phyloP scores from a whole-genome alignment of 805 yeast genomes.

The Wickerhamomyces bisporus region DNA sequence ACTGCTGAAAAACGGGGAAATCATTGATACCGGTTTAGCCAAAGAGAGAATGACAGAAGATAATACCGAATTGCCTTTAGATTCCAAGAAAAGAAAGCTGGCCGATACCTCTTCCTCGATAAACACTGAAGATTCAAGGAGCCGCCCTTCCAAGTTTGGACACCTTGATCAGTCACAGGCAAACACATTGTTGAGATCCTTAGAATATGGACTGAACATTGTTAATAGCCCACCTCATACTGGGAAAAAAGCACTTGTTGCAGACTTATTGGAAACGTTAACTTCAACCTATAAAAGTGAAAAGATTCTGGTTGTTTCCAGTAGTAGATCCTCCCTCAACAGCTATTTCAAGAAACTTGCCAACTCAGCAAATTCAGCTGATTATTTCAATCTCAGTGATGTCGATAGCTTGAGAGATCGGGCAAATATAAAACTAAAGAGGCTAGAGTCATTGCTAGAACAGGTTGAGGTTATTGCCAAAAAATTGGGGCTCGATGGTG shows the following conservation, averaged over 20 bases:
- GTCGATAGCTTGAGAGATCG: not conserved
- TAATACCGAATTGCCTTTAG: too few species aligned
- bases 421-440: slow-evolving; percentile 1
- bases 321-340: slow-evolving; percentile 1
- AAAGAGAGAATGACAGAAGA: too few species aligned
- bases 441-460: slow-evolving; percentile 14
- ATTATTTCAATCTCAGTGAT: slow-evolving; percentile 7
- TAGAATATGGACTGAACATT: slow-evolving; percentile 35
- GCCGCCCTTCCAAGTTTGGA: too few species aligned
- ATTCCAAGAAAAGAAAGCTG: too few species aligned
- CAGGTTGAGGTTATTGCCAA: slow-evolving; percentile 28
- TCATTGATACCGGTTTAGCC: too few species aligned
- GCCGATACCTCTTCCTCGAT: not conserved
- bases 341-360: not conserved
- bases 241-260: slow-evolving; percentile 35
- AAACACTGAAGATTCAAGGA: too few species aligned
- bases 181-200: slow-evolving; percentile 20
- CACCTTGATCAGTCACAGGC: not conserved
- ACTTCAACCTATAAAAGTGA: slow-evolving; percentile 16
- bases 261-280: slow-evolving; percentile 20
- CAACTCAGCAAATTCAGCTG: not conserved
- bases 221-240: slow-evolving; percentile 53
- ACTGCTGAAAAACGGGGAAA: too few species aligned
- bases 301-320: slow-evolving; percentile 12
- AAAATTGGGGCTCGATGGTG: slow-evolving; percentile 27